phyloP scores from a whole-genome alignment of 116 monocot genomes.

The Phalaenopsis hybrid region DNA sequence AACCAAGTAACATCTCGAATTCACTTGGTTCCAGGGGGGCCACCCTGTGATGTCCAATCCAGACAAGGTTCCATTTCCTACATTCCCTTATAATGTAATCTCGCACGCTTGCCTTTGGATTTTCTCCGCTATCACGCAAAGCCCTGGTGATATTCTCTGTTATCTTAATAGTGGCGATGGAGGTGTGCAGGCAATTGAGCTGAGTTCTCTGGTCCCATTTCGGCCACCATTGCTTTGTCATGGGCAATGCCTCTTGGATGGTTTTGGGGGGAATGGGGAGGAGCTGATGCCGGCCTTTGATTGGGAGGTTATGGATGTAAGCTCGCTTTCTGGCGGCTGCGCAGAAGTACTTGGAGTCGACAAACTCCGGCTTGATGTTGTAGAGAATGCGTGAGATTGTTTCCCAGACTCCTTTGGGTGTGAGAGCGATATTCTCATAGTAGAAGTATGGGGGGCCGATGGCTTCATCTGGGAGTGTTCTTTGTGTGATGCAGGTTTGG shows the following conservation, averaged over 20 bases:
- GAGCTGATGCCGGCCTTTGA: slow-evolving; percentile 33
- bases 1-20: slow-evolving; percentile 56
- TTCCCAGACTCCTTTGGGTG: slow-evolving; percentile 54
- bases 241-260: slow-evolving; percentile 22
- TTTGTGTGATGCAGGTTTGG: slow-evolving; percentile 7
- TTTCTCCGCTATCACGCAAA: slow-evolving; percentile 13
- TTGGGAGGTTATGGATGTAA: slow-evolving; percentile 64
- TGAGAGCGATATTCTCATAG: slow-evolving; percentile 56
- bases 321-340: slow-evolving; percentile 49
- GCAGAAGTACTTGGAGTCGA: slow-evolving; percentile 50
- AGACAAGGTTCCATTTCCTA: slow-evolving; percentile 53
- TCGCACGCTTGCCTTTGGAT: slow-evolving; percentile 21
- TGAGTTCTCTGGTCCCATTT: slow-evolving; percentile 39
- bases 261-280: slow-evolving; percentile 25
- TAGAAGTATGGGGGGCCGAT: slow-evolving; percentile 59
- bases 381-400: slow-evolving; percentile 43
- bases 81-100: slow-evolving; percentile 33
- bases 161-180: slow-evolving; percentile 23
- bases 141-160: slow-evolving; percentile 29
- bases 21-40: slow-evolving; percentile 39
- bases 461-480: slow-evolving; percentile 33
- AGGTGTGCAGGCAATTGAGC: slow-evolving; percentile 54
- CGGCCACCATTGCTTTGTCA: slow-evolving; percentile 28
- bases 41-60: slow-evolving; percentile 35
- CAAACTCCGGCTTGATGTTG: slow-evolving; percentile 58